Base-by-base conservation (phyloP, 2,329 filamentous ascomycete species). In the Trichoderma hamatum region DNA sequence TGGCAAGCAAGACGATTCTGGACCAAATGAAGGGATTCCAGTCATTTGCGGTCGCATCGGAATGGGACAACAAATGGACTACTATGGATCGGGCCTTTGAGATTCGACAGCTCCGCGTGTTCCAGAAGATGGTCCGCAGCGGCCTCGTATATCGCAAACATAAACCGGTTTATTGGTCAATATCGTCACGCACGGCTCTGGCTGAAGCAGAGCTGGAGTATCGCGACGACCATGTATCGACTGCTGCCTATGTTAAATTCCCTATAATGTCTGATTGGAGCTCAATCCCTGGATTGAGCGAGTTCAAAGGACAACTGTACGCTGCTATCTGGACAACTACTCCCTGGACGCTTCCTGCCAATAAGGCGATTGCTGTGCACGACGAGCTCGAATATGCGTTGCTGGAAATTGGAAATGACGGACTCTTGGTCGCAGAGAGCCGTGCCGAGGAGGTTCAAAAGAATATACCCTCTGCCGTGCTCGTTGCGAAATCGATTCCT, bases 321-420 rank as follows among this genome's bases (percentile, higher is more conserved):
- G 93, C 92, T n/a, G 86, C 96, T n/a, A 92, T 98, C 63, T 99
- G 96, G 96, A 99, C 96, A 2, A 99, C 96, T 0, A 99, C 96
- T 0, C 96, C 96, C 0, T 99, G 96, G 96, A 99, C 96, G 0
- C 83, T 99, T 5, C 95, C 96, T 0, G 94, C 95, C 2, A 99
- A 99, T 78, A 89, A 89, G 76, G 94, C 93, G 0, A 94, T 99
- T 77, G 94, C 93, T 2, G 86, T 98, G 43, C 89, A 93, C 74
- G 82, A 87, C 7, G 88, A 92, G 49, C 81, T 98, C 70, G 83
- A 88, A 54, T 99, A 98, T 77, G 84, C 84, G 4, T 79, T 97
- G 24, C 82, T 96, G 46, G 82, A 84, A 67, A 82, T 86, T 1
- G 82, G 83, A 0, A 78, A 78, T 0, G 84, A 89, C 72, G 88